A percentile compares a stretch with the other conserved stretches of the same genome.
These are phyloP conservation scores for Chytriomyces hyalinus DNA, from an alignment of 192 early-diverging fungal species.

Conservation along the genomic window DNA sequence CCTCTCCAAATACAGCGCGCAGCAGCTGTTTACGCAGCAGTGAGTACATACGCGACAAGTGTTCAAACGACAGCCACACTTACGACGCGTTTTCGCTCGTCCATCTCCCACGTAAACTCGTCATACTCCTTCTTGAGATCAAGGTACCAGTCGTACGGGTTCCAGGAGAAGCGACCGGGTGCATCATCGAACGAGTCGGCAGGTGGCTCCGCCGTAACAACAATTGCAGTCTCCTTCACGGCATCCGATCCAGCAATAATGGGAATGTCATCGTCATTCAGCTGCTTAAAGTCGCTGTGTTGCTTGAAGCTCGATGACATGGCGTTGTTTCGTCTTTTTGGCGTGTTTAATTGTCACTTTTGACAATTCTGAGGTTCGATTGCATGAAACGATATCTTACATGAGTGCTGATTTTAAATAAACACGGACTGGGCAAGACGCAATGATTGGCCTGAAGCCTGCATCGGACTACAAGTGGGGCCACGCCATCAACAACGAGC, in stretches of 20 bases:
- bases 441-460: too few relatives aligned
- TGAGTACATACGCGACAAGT: background rate
- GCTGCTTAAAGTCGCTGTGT: conserved; percentile 25
- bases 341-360: background rate
- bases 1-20: conserved; percentile 63
- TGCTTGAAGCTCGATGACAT: conserved; percentile 34
- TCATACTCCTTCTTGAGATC: conserved; percentile 54
- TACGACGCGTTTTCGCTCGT: conserved; percentile 63
- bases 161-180: conserved; percentile 53
- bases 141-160: conserved; percentile 57
- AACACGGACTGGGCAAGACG: too few relatives aligned
- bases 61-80: conserved; percentile 5
- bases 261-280: conserved; percentile 26
- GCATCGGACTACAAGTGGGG: background rate
- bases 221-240: conserved; percentile 20
- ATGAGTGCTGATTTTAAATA: too few relatives aligned
- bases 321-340: conserved; percentile 9
- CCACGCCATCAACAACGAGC: background rate
- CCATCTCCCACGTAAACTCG: conserved; percentile 56
- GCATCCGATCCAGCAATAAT: background rate
- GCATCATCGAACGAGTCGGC: conserved; percentile 34
- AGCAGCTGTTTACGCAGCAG: conserved; percentile 45
- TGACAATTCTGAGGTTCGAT: background rate
- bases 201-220: background rate
- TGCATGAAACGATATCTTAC: too few relatives aligned